Evolutionary conservation across 257 asterid species (phyloP).

Genomic region (Solanum chilense): DNA sequence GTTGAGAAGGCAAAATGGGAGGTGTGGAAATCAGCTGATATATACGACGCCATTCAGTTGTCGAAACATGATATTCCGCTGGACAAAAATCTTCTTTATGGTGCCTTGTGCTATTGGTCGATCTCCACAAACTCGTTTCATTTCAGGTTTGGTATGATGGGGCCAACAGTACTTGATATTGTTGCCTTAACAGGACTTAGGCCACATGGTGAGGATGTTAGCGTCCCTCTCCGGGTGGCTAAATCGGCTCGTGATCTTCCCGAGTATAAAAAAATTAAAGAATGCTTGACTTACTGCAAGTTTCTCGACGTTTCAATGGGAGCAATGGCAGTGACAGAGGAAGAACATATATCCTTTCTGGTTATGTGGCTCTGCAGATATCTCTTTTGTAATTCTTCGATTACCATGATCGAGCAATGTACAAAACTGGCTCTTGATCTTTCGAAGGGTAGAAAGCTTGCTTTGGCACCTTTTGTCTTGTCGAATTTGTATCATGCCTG

Average conservation of each 20-base stretch:
- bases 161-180: slow-evolving; percentile 1
- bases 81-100: neutral
- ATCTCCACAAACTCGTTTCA: slow-evolving; percentile 4
- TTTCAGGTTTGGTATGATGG: slow-evolving; percentile 9
- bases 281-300: neutral
- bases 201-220: slow-evolving; percentile 2
- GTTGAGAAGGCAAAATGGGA: neutral
- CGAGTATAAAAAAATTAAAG: neutral
- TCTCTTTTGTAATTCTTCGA: neutral
- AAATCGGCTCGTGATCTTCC: neutral
- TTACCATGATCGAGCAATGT: neutral
- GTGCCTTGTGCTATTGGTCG: slow-evolving; percentile 6
- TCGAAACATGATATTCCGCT: neutral
- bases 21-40: slow-evolving; percentile 1
- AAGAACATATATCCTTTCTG: slow-evolving; percentile 3
- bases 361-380: slow-evolving; percentile 5
- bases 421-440: neutral
- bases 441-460: neutral
- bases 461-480: slow-evolving; percentile 2
- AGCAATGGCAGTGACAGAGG: neutral
- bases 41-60: slow-evolving; percentile 6
- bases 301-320: slow-evolving; percentile 4
- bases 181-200: slow-evolving; percentile 8
- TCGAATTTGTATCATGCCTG: neutral
- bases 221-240: neutral